phyloP scores from a whole-genome alignment of 768 basidiomycete genomes.

The Pleurotus cornucopiae region DNA sequence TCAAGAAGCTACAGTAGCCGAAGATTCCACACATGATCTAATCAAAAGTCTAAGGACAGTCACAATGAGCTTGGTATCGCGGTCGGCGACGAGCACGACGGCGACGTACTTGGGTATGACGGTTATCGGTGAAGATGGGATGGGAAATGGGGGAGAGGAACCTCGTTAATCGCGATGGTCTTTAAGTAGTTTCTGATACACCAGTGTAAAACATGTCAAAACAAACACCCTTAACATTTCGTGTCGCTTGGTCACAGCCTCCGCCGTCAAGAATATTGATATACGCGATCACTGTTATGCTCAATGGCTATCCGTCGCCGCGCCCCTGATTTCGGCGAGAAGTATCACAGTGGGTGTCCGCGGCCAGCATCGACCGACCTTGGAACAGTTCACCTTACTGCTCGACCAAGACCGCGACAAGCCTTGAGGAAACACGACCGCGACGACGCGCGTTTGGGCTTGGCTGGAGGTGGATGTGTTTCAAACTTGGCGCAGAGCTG shows the following conservation, averaged over 20 bases:
- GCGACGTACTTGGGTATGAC: slow-evolving; percentile 8
- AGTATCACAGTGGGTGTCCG: too few relatives aligned
- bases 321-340: too few relatives aligned
- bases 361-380: too few relatives aligned
- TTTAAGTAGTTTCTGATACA: neutral
- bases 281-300: too few relatives aligned
- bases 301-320: too few relatives aligned
- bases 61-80: neutral
- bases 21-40: slow-evolving; percentile 90
- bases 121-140: neutral
- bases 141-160: slow-evolving; percentile 5
- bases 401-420: too few relatives aligned
- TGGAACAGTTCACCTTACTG: too few relatives aligned
- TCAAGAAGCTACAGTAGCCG: slow-evolving; percentile 90
- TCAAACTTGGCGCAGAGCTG: too few relatives aligned
- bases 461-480: too few relatives aligned
- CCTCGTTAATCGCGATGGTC: neutral
- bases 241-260: slow-evolving; percentile 5
- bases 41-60: neutral
- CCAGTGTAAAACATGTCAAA: slow-evolving; percentile 3
- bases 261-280: neutral
- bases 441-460: too few relatives aligned
- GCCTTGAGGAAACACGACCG: too few relatives aligned
- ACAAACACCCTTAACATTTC: slow-evolving; percentile 4
- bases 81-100: neutral